Conservation (phyloP, 2,329 filamentous ascomycete genomes). For the Ascochyta lentis region DNA sequence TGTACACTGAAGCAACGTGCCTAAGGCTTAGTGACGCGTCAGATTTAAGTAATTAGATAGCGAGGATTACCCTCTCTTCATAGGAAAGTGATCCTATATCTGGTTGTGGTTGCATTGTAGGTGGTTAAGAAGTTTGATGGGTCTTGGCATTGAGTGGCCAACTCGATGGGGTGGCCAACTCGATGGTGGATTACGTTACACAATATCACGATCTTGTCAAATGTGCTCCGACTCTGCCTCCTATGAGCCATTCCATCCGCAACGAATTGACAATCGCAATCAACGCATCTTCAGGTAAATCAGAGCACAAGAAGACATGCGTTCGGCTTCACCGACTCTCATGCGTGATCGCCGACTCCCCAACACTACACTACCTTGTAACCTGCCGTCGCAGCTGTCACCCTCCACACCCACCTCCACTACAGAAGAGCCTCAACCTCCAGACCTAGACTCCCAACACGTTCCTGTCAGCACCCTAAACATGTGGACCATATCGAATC, state of each 20-base stretch:
- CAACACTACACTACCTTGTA: neutral
- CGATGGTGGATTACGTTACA: no score
- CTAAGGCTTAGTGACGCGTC: no score
- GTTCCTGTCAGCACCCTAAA: conserved; percentile 18
- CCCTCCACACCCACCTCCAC: neutral
- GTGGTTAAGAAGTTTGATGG: no score
- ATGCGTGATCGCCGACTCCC: neutral
- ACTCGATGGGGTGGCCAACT: no score
- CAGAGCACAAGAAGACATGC: neutral
- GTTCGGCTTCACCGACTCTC: neutral
- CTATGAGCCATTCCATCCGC: neutral
- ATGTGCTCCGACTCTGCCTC: neutral
- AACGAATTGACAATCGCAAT: neutral
- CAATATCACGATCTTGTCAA: neutral
- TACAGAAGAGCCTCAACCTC: neutral
- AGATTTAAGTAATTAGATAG: no score
- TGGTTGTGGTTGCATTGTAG: no score
- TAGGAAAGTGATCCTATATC: no score
- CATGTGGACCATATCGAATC: conserved; percentile 9
- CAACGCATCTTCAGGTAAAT: neutral
- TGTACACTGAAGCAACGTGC: no score
- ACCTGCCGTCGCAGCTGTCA: neutral
- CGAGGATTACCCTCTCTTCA: no score
- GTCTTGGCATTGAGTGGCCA: no score
- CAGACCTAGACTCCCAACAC: conserved; percentile 6